phyloP scores from a whole-genome alignment of 1,284 basidiomycete genomes.

The Leucoagaricus sp. region DNA sequence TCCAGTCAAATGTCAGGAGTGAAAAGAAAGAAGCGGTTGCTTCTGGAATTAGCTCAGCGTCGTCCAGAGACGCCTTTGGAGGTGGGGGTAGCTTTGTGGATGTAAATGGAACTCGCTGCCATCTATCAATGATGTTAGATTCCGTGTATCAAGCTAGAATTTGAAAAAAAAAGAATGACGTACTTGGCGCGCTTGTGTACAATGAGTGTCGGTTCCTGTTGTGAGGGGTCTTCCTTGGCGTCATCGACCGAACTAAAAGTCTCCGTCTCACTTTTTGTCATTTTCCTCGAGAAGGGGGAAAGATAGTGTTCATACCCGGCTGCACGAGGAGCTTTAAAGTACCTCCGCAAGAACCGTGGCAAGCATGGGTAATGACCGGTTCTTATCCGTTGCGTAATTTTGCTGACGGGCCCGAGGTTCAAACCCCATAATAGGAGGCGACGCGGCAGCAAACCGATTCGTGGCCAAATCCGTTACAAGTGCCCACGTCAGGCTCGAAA shows the following conservation, averaged over 20 bases:
- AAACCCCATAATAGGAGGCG: not conserved
- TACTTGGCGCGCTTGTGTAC: constrained; percentile 16
- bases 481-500: no score
- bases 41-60: constrained; percentile 49
- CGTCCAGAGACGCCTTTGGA: constrained; percentile 44
- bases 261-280: constrained; percentile 6
- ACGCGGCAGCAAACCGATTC: constrained; percentile 11
- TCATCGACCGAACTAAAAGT: constrained; percentile 5
- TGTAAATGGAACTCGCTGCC: constrained; percentile 38
- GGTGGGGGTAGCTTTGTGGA: constrained; percentile 39
- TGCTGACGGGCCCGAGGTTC: constrained; percentile 6
- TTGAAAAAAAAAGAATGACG: constrained; percentile 6
- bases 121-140: constrained; percentile 23
- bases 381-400: constrained; percentile 10
- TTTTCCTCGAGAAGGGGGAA: not conserved
- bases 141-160: not conserved
- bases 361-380: not conserved
- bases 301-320: not conserved
- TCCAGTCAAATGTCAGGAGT: constrained; percentile 63
- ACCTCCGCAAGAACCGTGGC: not conserved
- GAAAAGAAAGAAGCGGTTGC: constrained; percentile 43
- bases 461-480: not conserved
- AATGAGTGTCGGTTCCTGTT: not conserved
- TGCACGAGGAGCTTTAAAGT: not conserved
- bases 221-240: constrained; percentile 5